Percentiles rank a stretch among this genome's conserved stretches.
Conservation (phyloP, 345 rosid genomes). For the Euphorbia lathyris region DNA sequence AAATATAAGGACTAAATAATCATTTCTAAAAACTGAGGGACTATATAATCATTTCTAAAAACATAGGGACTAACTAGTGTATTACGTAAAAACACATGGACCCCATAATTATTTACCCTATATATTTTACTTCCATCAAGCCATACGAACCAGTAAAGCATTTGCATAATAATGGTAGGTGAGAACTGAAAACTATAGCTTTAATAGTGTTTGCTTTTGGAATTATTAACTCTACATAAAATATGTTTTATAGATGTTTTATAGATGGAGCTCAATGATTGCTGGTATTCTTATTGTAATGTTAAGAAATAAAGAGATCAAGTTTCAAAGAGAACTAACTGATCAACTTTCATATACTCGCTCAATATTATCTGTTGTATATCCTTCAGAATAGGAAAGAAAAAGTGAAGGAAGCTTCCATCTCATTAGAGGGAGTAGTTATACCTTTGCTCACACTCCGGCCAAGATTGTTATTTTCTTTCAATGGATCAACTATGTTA, state of each 20-base stretch:
- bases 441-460: conserved; percentile 87
- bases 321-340: background rate
- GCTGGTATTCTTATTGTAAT: background rate
- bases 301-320: background rate
- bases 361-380: background rate
- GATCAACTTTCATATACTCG: background rate
- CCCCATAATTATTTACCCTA: too few relatives aligned
- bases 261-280: background rate
- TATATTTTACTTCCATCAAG: background rate
- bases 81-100: too few relatives aligned
- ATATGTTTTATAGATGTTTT: too few relatives aligned
- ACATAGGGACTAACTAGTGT: too few relatives aligned
- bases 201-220: background rate
- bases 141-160: background rate
- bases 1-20: too few relatives aligned
- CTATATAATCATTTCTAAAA: too few relatives aligned
- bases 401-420: background rate
- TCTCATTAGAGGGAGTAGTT: background rate
- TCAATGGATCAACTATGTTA: conserved; percentile 85
- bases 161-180: background rate
- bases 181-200: background rate
- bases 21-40: too few relatives aligned
- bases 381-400: background rate
- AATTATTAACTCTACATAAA: background rate
- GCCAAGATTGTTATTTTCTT: conserved; percentile 80